Evolutionary conservation across 129 eudicot species (phyloP).

Genomic region (Helianthus tuberosus): DNA sequence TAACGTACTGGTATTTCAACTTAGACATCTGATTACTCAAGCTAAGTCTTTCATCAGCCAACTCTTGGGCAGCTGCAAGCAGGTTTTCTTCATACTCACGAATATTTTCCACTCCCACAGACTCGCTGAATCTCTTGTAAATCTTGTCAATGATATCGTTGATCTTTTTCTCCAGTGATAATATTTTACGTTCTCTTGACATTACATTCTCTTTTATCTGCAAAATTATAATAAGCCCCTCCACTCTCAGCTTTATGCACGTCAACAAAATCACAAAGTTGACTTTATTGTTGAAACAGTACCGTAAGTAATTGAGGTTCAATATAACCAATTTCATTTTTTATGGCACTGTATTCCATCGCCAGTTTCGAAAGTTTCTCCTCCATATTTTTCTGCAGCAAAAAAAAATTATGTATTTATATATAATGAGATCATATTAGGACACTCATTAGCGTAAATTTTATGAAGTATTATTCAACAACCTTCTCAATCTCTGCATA

Average conservation of each 20-base stretch:
- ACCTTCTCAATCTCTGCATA: slow-evolving; percentile 99
- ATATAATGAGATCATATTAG: slow-evolving; percentile 14
- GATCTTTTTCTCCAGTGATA: slow-evolving; percentile 66
- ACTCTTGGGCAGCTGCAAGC: slow-evolving; percentile 76
- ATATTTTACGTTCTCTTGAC: slow-evolving; percentile 53
- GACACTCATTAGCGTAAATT: not conserved
- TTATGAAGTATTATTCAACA: slow-evolving; percentile 4
- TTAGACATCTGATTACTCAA: slow-evolving; percentile 90
- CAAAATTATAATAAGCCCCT: slow-evolving; percentile 21
- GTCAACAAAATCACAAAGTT: slow-evolving; percentile 10
- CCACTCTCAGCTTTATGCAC: slow-evolving; percentile 7
- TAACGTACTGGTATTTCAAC: slow-evolving; percentile 91
- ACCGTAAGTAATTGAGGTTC: slow-evolving; percentile 81
- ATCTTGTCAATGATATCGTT: slow-evolving; percentile 81
- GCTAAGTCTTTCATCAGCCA: slow-evolving; percentile 75
- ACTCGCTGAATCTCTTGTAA: slow-evolving; percentile 85
- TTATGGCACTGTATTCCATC: slow-evolving; percentile 65
- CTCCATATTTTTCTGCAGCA: slow-evolving; percentile 81
- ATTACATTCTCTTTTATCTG: slow-evolving; percentile 59
- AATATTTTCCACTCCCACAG: slow-evolving; percentile 91
- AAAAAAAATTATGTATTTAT: not conserved
- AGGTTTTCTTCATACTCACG: slow-evolving; percentile 97
- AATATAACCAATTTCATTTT: slow-evolving; percentile 60
- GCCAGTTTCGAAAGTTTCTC: slow-evolving; percentile 75
- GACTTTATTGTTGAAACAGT: slow-evolving; percentile 18